Evolutionary conservation across 2,329 filamentous ascomycete species (phyloP).

Genomic region (Colletotrichum gloeosporioides): DNA sequence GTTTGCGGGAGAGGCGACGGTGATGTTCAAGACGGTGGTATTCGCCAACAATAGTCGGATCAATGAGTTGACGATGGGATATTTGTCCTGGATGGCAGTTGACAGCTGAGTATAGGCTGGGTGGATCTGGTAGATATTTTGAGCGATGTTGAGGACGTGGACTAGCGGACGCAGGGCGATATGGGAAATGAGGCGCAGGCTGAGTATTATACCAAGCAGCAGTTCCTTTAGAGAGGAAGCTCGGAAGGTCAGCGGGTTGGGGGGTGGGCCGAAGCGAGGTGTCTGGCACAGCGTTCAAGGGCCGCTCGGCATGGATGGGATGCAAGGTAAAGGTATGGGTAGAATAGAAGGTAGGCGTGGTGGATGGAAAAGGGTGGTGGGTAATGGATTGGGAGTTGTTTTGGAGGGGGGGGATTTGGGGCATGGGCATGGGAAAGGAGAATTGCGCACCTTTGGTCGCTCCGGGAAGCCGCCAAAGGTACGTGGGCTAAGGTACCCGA

Average conservation of each 20-base stretch:
- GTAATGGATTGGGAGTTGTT: conserved; percentile 8
- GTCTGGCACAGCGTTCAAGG: background rate
- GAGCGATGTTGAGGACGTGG: background rate
- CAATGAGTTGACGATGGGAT: background rate
- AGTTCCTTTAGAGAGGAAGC: background rate
- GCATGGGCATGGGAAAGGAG: conserved; percentile 21
- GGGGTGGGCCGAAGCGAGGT: conserved; percentile 15
- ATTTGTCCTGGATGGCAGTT: background rate
- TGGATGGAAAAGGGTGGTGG: background rate
- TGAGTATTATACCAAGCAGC: conserved; percentile 14
- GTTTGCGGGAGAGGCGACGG: background rate
- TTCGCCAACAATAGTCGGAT: background rate
- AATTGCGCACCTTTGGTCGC: conserved; percentile 20
- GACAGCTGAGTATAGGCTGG: background rate
- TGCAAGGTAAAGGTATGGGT: background rate
- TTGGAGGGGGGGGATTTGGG: conserved; percentile 6
- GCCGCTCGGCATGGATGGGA: background rate
- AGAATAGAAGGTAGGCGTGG: background rate
- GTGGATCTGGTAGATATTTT: background rate
- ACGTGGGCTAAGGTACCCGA: conserved; percentile 17
- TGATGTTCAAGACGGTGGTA: background rate
- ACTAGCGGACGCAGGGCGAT: background rate
- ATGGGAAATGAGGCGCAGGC: conserved; percentile 12
- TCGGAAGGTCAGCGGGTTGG: conserved; percentile 18
- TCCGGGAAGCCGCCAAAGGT: conserved; percentile 13